Percentiles rank a stretch among this genome's conserved stretches.
Conservation (phyloP, 352 stramenopile genomes). For the Globisporangium irregulare region DNA sequence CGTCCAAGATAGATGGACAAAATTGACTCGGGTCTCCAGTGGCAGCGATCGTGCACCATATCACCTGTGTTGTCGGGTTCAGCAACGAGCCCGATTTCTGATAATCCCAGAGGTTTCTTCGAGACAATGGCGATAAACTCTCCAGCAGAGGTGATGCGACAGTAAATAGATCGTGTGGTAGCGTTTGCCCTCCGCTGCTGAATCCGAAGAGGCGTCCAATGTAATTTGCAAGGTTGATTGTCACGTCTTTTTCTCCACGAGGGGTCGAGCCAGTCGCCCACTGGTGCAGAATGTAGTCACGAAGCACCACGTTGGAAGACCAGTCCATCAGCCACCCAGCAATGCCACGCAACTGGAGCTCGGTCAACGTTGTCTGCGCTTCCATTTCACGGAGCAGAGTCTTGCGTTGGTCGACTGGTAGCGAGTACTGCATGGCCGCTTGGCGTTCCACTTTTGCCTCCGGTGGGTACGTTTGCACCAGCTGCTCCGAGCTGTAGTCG, state of each 20-base stretch:
- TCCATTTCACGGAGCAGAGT: conserved; percentile 30
- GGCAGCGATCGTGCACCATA: conserved; percentile 45
- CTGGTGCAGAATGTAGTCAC: conserved; percentile 40
- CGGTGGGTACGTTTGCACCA: conserved; percentile 37
- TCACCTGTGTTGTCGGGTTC: conserved; percentile 35
- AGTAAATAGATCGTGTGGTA: conserved; percentile 12
- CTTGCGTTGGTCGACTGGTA: conserved; percentile 23
- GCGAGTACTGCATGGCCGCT: conserved; percentile 17
- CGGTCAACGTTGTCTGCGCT: conserved; percentile 27
- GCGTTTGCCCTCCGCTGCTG: conserved; percentile 4
- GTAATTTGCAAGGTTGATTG: conserved; percentile 28
- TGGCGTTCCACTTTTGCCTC: conserved; percentile 21
- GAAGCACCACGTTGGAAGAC: conserved; percentile 36
- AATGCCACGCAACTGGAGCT: conserved; percentile 40
- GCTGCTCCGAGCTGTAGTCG: conserved; percentile 49
- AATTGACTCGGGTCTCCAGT: conserved; percentile 16
- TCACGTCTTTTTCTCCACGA: conserved; percentile 24
- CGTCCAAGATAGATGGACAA: conserved; percentile 37
- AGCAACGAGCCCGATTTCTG: conserved; percentile 34
- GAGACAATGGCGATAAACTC: conserved; percentile 19
- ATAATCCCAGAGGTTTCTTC: conserved; percentile 48
- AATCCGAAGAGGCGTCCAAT: conserved; percentile 30
- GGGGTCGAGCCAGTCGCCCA: conserved; percentile 49
- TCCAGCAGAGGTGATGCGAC: conserved; percentile 6
- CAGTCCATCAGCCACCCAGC: conserved; percentile 52